Percentiles rank a stretch among this genome's conserved stretches.
phyloP scores from a whole-genome alignment of 345 rosid genomes.

The Mercurialis annua region DNA sequence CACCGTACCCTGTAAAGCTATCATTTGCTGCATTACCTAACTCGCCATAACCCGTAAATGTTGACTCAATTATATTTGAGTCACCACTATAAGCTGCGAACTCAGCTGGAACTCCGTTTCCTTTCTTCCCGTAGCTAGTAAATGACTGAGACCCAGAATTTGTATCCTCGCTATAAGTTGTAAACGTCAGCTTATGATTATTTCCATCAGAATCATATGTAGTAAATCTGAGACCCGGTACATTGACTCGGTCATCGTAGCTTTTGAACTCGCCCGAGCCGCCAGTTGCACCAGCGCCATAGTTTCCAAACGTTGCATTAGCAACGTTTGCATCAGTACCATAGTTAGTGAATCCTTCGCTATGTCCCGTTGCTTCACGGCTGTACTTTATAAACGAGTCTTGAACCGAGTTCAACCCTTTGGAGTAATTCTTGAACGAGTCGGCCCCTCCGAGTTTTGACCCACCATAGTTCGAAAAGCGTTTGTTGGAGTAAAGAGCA shows the following conservation, averaged over 20 bases:
- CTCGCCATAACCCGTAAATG: constrained; percentile 28
- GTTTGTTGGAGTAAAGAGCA: constrained; percentile 24
- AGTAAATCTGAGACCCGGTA: constrained; percentile 29
- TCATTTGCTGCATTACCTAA: constrained; percentile 27
- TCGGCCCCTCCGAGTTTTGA: constrained; percentile 18
- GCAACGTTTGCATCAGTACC: constrained; percentile 28
- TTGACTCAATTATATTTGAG: constrained; percentile 24
- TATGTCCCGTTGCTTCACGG: constrained; percentile 19
- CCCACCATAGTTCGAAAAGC: constrained; percentile 25
- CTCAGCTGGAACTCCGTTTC: constrained; percentile 25
- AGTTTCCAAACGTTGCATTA: constrained; percentile 29
- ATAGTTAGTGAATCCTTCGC: constrained; percentile 24
- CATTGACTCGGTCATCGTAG: constrained; percentile 29
- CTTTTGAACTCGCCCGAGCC: constrained; percentile 27
- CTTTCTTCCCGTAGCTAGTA: constrained; percentile 31
- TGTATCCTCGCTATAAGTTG: constrained; percentile 25
- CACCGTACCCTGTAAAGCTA: constrained; percentile 25
- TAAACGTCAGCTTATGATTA: constrained; percentile 24
- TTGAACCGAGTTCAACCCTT: constrained; percentile 23
- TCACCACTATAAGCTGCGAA: constrained; percentile 21
- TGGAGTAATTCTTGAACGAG: constrained; percentile 36
- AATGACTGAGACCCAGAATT: constrained; percentile 28
- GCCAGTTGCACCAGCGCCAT: constrained; percentile 26
- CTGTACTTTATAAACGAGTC: constrained; percentile 29
- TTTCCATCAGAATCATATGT: constrained; percentile 31